Base-by-base conservation (phyloP, 345 rosid genomes). In the Laguncularia racemosa region DNA sequence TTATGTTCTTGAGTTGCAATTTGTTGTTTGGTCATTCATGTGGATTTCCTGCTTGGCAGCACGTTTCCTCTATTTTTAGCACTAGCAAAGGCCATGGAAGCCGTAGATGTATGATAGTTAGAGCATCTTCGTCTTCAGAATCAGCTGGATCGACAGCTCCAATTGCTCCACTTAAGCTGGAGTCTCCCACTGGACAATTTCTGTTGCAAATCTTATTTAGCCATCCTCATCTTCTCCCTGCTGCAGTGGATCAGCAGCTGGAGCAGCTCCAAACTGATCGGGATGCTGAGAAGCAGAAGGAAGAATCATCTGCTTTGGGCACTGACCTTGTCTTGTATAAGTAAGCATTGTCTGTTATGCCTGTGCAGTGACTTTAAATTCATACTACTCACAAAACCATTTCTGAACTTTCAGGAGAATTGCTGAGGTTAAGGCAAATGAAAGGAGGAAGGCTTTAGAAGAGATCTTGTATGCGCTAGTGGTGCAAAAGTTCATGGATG, bases 241-340 rank as follows among this genome's bases (percentile, higher is more conserved):
- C 92, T 17, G 99, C 99, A 7, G 97, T 84, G 47, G 99, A 90
- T 71, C 90, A 87, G 74, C 95, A 88, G 77, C 96, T 95, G 48
- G 91, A 90, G 26, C 99, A 85, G 81, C 95, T 95, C 44, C 97
- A 82, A 65, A 85, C 80, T 0, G 97, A 85, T 55, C 87, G 87
- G 11, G 96, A 90, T 59, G 69, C 90, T 17, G 84, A 84, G 60
- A 72, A 71, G 43, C 72, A 79, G n/a, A 78, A 61, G 58, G 91
- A 95, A 49, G 85, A 83, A n/a, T 63, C 86, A 0, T 65, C 89
- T n/a, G 76, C 65, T 20, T 61, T 92, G 33, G 92, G 87, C 55
- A 87, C 89, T 1, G 95, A 93, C 70, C 63, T 90, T 26, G 86
- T 88, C 13, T 76, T 93, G 64, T 81, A 85, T 75, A 93, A 92